Evolutionary conservation across 345 rosid genomes (phyloP), one percentile per base, ranked within the genome.

Genomic region (Nephelium lappaceum): DNA sequence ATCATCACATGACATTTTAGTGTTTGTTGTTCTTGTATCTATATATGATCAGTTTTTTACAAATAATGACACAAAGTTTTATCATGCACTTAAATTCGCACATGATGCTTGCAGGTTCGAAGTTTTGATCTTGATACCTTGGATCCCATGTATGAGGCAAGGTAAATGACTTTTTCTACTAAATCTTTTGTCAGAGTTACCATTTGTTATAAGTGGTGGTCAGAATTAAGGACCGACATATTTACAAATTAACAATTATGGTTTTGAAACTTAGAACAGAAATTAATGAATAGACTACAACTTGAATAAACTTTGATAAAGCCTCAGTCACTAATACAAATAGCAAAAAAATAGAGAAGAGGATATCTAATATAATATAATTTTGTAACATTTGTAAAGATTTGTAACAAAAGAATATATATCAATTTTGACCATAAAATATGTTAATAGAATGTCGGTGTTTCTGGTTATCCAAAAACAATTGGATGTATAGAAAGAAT

Each of bases 91-190:
- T 78, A 43, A 69, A 11, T 72, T 69, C 62, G 12, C 63, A 55
- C 60, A 63, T 76, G 55, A 41, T 63, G 25, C 81, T 72, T 84
- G 81, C 86, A 94, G 99, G 98, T 94, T 47, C 98, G 98, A 51
- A 89, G 84, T 87, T 88, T 92, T 79, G 92, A 94, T 77, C 81
- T 81, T 47, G 90, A 88, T 57, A 87, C 86, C 67, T 87, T 96
- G 88, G 85, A 93, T 86, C 97, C 81, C 49, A 96, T 96, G 98
- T 96, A 96, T 71, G 88, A 93, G 81, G 92, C 91, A 75, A 92
- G 99, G 98, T 94, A 51, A 79, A 11, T 71, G 41, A 63, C 25
- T 8, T 55, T 69, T 68, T 12, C 18, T 63, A 42, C 69, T 43
- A 47, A 70, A 43, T 45, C 19, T 27, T 72, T 43, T 24, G 19